phyloP scores from a whole-genome alignment of 805 yeast species.

The Kodamaea neixiangensis region DNA sequence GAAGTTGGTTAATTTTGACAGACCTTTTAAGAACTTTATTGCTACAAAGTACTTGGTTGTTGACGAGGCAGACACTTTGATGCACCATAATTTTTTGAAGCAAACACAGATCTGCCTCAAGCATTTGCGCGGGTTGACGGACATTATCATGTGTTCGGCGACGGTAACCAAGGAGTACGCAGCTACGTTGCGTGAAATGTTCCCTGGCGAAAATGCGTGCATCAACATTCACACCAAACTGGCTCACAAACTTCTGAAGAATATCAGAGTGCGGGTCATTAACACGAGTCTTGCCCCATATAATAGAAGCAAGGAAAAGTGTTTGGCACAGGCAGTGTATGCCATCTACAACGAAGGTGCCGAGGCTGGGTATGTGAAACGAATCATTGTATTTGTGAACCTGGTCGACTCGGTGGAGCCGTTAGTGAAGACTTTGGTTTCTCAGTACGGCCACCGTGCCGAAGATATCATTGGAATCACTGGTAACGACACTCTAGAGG shows the following conservation, averaged over 20 bases:
- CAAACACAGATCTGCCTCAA: conserved; percentile 61
- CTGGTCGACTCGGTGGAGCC: conserved; percentile 62
- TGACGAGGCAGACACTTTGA: conserved; percentile 92
- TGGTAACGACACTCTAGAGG: conserved; percentile 63
- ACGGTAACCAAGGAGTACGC: conserved; percentile 83
- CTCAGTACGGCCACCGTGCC: conserved; percentile 34
- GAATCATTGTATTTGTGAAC: conserved; percentile 85
- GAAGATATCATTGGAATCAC: conserved; percentile 63
- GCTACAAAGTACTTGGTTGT: conserved; percentile 63
- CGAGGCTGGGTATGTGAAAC: conserved; percentile 71
- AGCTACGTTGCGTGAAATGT: conserved; percentile 55
- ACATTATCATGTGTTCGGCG: conserved; percentile 81
- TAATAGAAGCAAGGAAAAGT: conserved; percentile 79
- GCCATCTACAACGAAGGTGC: conserved; percentile 84
- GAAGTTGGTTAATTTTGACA: conserved; percentile 30
- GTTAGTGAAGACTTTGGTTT: conserved; percentile 54
- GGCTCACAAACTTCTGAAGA: conserved; percentile 80
- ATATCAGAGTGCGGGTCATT: conserved; percentile 69
- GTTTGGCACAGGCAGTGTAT: conserved; percentile 83
- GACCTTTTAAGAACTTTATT: conserved; percentile 40
- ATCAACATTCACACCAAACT: conserved; percentile 74
- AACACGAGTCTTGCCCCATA: conserved; percentile 80
- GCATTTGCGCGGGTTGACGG: conserved; percentile 53
- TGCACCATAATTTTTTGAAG: conserved; percentile 76
- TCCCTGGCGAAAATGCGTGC: conserved; percentile 55